Evolutionary conservation across 2,329 filamentous ascomycete genomes (phyloP).

Genomic region (Westerdykella ornata): DNA sequence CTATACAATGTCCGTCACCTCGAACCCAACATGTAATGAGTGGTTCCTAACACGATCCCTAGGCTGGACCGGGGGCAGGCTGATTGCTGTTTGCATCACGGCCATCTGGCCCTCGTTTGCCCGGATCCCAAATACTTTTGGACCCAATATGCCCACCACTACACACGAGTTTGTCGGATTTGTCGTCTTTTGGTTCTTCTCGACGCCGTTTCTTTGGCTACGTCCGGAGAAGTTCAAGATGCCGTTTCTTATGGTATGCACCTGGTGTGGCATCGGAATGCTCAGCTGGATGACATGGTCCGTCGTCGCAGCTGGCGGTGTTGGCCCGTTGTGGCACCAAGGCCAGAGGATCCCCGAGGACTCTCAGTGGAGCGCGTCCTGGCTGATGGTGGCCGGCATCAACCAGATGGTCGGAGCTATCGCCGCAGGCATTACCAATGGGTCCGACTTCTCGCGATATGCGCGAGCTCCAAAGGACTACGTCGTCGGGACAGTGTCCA

Average conservation of each 20-base stretch:
- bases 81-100: conserved; percentile 31
- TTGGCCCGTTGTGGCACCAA: conserved; percentile 40
- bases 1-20: conserved; percentile 41
- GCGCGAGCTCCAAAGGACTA: conserved; percentile 33
- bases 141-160: conserved; percentile 29
- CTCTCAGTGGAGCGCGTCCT: conserved; percentile 37
- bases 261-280: conserved; percentile 44
- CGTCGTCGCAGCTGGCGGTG: conserved; percentile 40
- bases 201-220: conserved; percentile 45
- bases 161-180: conserved; percentile 35
- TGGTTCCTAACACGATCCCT: conserved; percentile 1
- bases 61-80: conserved; percentile 34
- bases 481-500: conserved; percentile 37
- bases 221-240: conserved; percentile 46
- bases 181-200: conserved; percentile 31
- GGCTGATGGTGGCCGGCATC: conserved; percentile 44
- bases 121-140: conserved; percentile 30
- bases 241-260: conserved; percentile 42
- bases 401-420: conserved; percentile 41
- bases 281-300: conserved; percentile 45
- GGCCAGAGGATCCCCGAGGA: conserved; percentile 34
- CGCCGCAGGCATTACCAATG: conserved; percentile 40
- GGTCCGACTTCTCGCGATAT: conserved; percentile 44
- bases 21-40: neutral
- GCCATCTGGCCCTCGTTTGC: conserved; percentile 35